Conservation (phyloP, 1,284 basidiomycete species). For the Trichosporon inkin region DNA sequence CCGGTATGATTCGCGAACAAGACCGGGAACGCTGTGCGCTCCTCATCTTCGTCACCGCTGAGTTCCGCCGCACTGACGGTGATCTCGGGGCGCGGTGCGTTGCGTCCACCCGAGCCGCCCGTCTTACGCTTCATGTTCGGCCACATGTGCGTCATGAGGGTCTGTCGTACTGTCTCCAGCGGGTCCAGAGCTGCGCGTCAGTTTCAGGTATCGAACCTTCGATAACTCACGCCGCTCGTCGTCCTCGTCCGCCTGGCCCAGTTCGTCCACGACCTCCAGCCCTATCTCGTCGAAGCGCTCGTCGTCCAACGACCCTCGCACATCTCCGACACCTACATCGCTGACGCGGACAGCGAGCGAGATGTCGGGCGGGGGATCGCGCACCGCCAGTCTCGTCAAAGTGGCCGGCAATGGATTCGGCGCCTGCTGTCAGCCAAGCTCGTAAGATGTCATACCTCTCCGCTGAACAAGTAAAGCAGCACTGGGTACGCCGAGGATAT, state of each 20-base stretch:
- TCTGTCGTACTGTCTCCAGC: slow-evolving; percentile 38
- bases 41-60: slow-evolving; percentile 16
- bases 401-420: slow-evolving; percentile 29
- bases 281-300: slow-evolving; percentile 42
- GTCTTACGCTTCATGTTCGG: slow-evolving; percentile 36
- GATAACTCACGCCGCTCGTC: slow-evolving; percentile 42
- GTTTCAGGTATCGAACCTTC: background rate
- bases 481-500: slow-evolving; percentile 34
- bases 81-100: slow-evolving; percentile 14
- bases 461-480: slow-evolving; percentile 29
- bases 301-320: slow-evolving; percentile 16
- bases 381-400: slow-evolving; percentile 30
- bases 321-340: slow-evolving; percentile 3
- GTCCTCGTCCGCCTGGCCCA: slow-evolving; percentile 33
- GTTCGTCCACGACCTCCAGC: slow-evolving; percentile 43
- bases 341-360: slow-evolving; percentile 30
- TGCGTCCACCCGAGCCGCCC: background rate
- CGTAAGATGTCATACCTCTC: slow-evolving; percentile 4
- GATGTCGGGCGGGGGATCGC: slow-evolving; percentile 38
- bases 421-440: slow-evolving; percentile 16
- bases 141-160: slow-evolving; percentile 48
- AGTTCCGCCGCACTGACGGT: background rate
- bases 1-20: slow-evolving; percentile 6
- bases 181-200: slow-evolving; percentile 31
- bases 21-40: slow-evolving; percentile 15